Percentiles rank a stretch among this genome's conserved stretches.
Conservation (phyloP, 2,329 filamentous ascomycete genomes). For the Cytospora schulzeri region DNA sequence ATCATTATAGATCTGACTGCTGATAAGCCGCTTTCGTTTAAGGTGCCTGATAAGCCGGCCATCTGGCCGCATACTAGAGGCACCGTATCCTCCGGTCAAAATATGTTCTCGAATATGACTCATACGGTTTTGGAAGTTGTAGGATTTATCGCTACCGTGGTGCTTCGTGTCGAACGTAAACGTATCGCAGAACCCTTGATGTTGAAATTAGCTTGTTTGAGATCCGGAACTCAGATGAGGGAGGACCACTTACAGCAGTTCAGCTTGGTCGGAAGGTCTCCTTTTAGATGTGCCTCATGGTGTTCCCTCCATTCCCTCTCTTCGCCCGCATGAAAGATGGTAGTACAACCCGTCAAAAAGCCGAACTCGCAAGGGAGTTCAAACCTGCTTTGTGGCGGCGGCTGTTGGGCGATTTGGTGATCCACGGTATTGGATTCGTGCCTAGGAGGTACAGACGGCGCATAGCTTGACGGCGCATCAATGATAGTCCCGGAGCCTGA, state of each 20-base stretch:
- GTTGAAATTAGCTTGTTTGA: too few relatives aligned
- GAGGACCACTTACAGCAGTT: conserved; percentile 15
- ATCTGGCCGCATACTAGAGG: conserved; percentile 41
- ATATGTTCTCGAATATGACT: conserved; percentile 53
- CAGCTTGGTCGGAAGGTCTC: conserved; percentile 37
- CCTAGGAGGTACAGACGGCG: neutral
- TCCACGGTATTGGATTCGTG: conserved; percentile 2
- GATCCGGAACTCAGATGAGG: neutral
- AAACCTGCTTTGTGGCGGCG: neutral
- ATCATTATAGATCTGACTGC: neutral
- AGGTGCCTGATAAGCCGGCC: conserved; percentile 45
- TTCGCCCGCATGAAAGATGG: conserved; percentile 42
- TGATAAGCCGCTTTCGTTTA: conserved; percentile 34
- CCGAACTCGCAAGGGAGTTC: conserved; percentile 52
- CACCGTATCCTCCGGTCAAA: conserved; percentile 30
- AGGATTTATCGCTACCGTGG: conserved; percentile 13
- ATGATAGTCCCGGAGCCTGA: too few relatives aligned
- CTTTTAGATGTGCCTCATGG: conserved; percentile 40
- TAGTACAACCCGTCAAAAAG: conserved; percentile 39
- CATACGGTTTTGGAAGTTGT: conserved; percentile 47
- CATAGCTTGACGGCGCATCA: neutral
- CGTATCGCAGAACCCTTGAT: conserved; percentile 48
- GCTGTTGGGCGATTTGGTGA: conserved; percentile 11
- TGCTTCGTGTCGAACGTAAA: conserved; percentile 35
- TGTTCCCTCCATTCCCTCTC: conserved; percentile 50